A percentile compares a stretch with the other conserved stretches of the same genome.
phyloP scores from a whole-genome alignment of 2,329 filamentous ascomycete genomes.

The Ascochyta lentis region DNA sequence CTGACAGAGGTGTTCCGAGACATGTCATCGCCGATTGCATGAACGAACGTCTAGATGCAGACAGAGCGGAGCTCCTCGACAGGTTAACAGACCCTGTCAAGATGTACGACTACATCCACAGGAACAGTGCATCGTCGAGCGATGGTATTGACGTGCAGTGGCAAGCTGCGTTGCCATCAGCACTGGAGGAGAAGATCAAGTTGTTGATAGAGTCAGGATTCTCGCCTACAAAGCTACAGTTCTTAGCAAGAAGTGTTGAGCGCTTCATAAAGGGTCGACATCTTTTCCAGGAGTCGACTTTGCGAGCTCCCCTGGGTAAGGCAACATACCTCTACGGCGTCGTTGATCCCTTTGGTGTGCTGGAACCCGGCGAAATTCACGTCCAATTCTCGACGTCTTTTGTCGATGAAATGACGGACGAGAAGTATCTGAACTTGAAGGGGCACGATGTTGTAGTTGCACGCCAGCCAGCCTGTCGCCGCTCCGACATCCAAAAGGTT shows the following conservation, averaged over 20 bases:
- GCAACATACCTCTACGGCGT: constrained; percentile 72
- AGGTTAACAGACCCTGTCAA: constrained; percentile 63
- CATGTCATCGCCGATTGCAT: constrained; percentile 59
- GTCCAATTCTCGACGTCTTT: constrained; percentile 71
- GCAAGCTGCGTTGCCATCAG: constrained; percentile 36
- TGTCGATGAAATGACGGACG: constrained; percentile 58
- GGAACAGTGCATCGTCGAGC: constrained; percentile 39
- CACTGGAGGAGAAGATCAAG: constrained; percentile 35
- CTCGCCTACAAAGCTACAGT: constrained; percentile 55
- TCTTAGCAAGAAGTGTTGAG: constrained; percentile 58
- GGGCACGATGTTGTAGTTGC: constrained; percentile 70
- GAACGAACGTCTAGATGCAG: constrained; percentile 56
- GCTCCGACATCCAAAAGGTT: constrained; percentile 73
- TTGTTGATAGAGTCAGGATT: constrained; percentile 60
- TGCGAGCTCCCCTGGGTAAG: constrained; percentile 66
- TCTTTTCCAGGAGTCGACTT: constrained; percentile 59
- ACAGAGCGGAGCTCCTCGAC: constrained; percentile 60
- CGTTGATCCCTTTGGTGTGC: constrained; percentile 67
- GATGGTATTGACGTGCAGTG: constrained; percentile 24
- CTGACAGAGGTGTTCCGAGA: constrained; percentile 62
- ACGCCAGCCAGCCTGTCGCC: constrained; percentile 71
- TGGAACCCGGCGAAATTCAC: constrained; percentile 72
- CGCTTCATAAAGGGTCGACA: constrained; percentile 61
- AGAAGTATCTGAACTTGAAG: constrained; percentile 62
- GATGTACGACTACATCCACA: constrained; percentile 55